phyloP scores from a whole-genome alignment of 176 grass and related monocot species.

The Raddia guianensis region DNA sequence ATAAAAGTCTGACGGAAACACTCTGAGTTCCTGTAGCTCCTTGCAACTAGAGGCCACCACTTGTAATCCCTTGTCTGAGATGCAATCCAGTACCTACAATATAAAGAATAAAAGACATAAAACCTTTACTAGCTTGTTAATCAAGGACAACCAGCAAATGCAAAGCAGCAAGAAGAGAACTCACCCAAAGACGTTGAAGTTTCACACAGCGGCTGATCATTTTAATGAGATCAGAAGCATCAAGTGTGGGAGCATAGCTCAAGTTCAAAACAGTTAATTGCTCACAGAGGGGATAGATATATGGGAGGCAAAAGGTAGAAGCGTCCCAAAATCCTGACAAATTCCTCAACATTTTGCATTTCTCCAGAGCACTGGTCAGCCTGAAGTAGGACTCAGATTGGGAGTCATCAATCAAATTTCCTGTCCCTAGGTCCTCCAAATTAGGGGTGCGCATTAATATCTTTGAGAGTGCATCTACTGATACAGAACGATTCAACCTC shows the following conservation, averaged over 20 bases:
- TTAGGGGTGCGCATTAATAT: conserved; percentile 63
- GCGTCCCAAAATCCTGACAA: conserved; percentile 88
- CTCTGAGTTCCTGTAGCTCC: conserved; percentile 84
- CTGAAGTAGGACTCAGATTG: conserved; percentile 47
- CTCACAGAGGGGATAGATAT: conserved; percentile 57
- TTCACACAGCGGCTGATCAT: conserved; percentile 68
- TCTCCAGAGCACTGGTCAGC: conserved; percentile 53
- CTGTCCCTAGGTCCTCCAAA: conserved; percentile 73
- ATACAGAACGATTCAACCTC: conserved; percentile 67
- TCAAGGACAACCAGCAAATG: neutral
- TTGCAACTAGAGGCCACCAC: conserved; percentile 77
- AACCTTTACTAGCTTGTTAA: neutral
- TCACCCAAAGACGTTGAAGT: conserved; percentile 92
- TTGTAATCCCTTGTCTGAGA: conserved; percentile 77
- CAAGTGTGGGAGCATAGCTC: conserved; percentile 72
- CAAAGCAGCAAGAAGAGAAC: conserved; percentile 25
- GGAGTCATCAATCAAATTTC: conserved; percentile 57
- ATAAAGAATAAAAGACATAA: conserved; percentile 24
- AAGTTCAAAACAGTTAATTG: conserved; percentile 79
- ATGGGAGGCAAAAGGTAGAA: conserved; percentile 47
- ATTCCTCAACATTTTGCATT: conserved; percentile 71
- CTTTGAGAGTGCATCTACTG: conserved; percentile 65
- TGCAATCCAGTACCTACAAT: conserved; percentile 73
- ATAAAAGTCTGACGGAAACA: conserved; percentile 70
- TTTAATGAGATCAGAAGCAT: conserved; percentile 59